A percentile compares a stretch with the other conserved stretches of the same genome.
Evolutionary conservation across 768 basidiomycete species (phyloP).

Genomic region (Hericium erinaceus): DNA sequence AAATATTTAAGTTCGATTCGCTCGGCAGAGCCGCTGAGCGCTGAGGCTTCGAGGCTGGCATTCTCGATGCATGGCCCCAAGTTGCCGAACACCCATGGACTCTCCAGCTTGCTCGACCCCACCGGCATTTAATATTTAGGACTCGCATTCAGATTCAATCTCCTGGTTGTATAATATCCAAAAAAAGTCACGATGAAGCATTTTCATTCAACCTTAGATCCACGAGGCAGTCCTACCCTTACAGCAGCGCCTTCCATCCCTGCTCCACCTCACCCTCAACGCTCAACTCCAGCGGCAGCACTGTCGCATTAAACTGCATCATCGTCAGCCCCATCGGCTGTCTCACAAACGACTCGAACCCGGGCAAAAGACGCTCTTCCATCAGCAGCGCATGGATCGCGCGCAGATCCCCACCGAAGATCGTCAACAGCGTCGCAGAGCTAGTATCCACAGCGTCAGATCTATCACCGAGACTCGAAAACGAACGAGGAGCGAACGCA

Average conservation of each 20-base stretch:
- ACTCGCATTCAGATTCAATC: too few species aligned
- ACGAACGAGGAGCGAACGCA: constrained; percentile 24
- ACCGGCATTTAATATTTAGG: too few species aligned
- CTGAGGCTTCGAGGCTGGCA: too few species aligned
- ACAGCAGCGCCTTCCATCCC: neutral
- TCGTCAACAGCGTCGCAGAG: constrained; percentile 51
- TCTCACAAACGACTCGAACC: constrained; percentile 59
- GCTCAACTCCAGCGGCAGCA: constrained; percentile 21
- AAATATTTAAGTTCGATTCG: too few species aligned
- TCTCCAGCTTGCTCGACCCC: too few species aligned
- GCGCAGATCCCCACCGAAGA: constrained; percentile 54
- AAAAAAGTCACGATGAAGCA: too few species aligned
- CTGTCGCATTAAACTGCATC: constrained; percentile 37
- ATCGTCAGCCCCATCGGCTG: constrained; percentile 53
- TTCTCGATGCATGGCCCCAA: too few species aligned
- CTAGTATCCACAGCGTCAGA: constrained; percentile 23
- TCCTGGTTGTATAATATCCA: too few species aligned
- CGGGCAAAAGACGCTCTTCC: constrained; percentile 62
- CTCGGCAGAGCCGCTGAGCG: too few species aligned
- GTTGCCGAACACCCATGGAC: too few species aligned
- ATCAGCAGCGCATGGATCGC: constrained; percentile 47
- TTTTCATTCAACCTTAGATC: too few species aligned
- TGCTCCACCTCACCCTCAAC: constrained; percentile 20
- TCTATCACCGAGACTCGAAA: neutral
- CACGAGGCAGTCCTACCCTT: neutral